Evolutionary conservation across 2,329 filamentous ascomycete species (phyloP), one percentile per base, ranked within the genome.

Genomic region (Fusarium sublunatum): DNA sequence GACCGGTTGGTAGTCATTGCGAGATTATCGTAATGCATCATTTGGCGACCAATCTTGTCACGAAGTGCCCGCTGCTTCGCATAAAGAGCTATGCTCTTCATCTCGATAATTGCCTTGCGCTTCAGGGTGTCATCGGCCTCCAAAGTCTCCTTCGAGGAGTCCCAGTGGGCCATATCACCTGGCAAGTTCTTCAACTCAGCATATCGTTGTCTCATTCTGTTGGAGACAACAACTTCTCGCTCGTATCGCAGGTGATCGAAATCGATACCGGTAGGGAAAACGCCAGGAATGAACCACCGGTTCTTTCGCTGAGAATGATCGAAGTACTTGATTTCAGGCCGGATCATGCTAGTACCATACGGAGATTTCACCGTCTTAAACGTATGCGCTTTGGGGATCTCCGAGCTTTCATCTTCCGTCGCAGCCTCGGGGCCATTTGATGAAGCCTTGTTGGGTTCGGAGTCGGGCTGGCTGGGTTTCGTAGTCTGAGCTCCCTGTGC

Each of bases 1-100:
- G 91, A 89, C 46, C 95, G 89, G 74, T 99, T 99, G 1, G 93
- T 94, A 2, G 94, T 97, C 91, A 97, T 97, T 40, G 93, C 94
- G 26, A 98, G 86, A 70, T 97, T 98, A 73, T 98, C 93, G 58
- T 94, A 96, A 72, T 96, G 90, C 74, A 97, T 89, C 90, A 99
- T 96, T 73, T 96, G 91, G 49, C 91, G 88, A 51, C 92, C 91
- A 64, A 99, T 90, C 74, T 91, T 91, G 69, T 95, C 91, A 54
- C 96, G 90, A 69, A 99, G 81, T 9, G 89, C 86, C 44, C 91
- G 88, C 75, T 99, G 95, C 77, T 96, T 96, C 1, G 91, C 88
- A 48, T 97, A 88, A n/a, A 97, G 79, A 45, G 88, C 88, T 32
- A 98, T 83, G 73, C 91, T 91, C 82, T 97, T 98, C 82, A 96